These are phyloP conservation scores for Triticum turgidum DNA, from an alignment of 176 grass and related monocot genomes.

Conservation along the genomic window DNA sequence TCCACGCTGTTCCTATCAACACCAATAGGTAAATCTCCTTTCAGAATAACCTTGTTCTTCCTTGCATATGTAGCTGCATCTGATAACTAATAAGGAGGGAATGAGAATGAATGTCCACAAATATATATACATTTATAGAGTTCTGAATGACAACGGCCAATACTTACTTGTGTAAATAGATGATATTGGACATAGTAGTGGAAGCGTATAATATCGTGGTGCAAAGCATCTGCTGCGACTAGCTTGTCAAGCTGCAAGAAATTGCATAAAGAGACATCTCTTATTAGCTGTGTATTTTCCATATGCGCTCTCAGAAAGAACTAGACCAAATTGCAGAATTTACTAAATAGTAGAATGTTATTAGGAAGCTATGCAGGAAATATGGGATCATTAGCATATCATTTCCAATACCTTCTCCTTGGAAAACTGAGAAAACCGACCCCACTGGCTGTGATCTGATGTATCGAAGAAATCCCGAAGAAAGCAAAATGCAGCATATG, in stretches of 20 bases:
- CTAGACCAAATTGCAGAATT: constrained; percentile 14
- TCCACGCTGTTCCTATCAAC: constrained; percentile 99
- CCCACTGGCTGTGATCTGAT: constrained; percentile 97
- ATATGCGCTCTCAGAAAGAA: constrained; percentile 23
- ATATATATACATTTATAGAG: background rate
- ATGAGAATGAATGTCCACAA: constrained; percentile 22
- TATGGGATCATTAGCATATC: constrained; percentile 7
- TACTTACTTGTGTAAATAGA: constrained; percentile 96
- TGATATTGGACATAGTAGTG: constrained; percentile 98
- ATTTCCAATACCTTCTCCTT: constrained; percentile 76
- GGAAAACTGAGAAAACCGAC: constrained; percentile 82
- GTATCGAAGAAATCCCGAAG: constrained; percentile 96
- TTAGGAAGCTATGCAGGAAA: constrained; percentile 1
- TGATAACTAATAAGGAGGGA: constrained; percentile 56
- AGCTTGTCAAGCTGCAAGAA: constrained; percentile 87
- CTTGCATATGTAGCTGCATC: constrained; percentile 89
- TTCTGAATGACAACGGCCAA: constrained; percentile 27
- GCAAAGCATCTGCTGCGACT: constrained; percentile 66
- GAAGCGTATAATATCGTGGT: constrained; percentile 85
- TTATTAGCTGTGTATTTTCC: constrained; percentile 27
- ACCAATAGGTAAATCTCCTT: constrained; percentile 99
- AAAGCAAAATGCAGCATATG: constrained; percentile 99
- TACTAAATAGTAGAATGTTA: background rate
- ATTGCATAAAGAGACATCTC: constrained; percentile 16
- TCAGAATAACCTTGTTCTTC: constrained; percentile 90